Conservation (phyloP, 352 stramenopile genomes). For the Globisporangium cystogenes region DNA sequence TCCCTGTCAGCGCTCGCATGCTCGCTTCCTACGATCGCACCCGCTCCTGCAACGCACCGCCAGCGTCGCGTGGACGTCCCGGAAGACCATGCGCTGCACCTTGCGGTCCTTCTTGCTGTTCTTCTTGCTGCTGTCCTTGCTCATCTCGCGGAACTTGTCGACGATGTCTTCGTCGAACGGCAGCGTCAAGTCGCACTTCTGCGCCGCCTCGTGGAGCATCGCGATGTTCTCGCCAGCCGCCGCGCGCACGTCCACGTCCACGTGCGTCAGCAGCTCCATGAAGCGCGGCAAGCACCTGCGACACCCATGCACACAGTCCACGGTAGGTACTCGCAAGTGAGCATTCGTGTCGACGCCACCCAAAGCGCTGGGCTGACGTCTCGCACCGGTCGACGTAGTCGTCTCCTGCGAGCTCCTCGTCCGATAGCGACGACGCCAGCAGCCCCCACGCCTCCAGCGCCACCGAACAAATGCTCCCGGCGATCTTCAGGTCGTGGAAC, state of each 20-base stretch:
- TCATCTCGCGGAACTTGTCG: conserved; percentile 66
- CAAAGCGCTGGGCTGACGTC: too few species aligned
- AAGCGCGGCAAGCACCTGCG: conserved; percentile 64
- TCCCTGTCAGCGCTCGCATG: background rate
- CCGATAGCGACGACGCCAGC: conserved; percentile 51
- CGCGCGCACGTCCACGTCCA: conserved; percentile 76
- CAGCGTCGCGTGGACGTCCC: conserved; percentile 77
- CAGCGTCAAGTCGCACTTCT: conserved; percentile 39
- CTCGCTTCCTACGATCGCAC: too few species aligned
- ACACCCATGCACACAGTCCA: background rate
- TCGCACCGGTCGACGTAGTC: conserved; percentile 55
- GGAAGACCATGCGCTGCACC: conserved; percentile 77
- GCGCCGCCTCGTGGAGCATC: conserved; percentile 65
- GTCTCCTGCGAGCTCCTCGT: conserved; percentile 44
- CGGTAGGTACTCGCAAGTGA: background rate
- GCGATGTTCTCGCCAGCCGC: conserved; percentile 83
- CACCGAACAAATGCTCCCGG: conserved; percentile 50
- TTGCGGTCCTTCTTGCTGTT: conserved; percentile 89
- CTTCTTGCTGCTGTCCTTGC: conserved; percentile 88
- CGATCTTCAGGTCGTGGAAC: conserved; percentile 65
- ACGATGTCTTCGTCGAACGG: conserved; percentile 67
- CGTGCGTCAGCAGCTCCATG: conserved; percentile 63
- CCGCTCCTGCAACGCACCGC: conserved; percentile 27
- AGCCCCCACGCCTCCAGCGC: conserved; percentile 75
- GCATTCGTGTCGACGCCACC: background rate